These are phyloP conservation scores for Ceratocystis harringtonii DNA, from an alignment of 2,329 filamentous ascomycete species.

Conservation along the genomic window DNA sequence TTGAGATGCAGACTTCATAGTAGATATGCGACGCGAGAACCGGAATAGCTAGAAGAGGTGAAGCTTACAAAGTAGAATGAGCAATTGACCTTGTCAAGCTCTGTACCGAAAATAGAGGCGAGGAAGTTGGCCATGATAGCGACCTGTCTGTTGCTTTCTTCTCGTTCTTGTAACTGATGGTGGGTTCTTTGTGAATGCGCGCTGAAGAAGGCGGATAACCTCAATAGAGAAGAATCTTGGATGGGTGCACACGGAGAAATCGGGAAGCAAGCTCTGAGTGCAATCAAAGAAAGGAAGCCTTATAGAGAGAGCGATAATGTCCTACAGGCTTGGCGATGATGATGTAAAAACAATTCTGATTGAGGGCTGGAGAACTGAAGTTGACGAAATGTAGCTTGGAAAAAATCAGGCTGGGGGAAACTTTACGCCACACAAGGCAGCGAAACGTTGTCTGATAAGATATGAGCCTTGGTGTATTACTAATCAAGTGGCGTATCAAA, in stretches of 20 bases:
- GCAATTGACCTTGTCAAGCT: constrained; percentile 99
- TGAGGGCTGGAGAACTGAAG: constrained; percentile 7
- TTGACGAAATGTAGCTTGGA: background rate
- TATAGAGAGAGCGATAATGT: background rate
- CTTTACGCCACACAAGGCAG: constrained; percentile 14
- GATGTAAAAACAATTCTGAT: background rate
- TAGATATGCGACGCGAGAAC: background rate
- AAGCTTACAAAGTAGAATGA: constrained; percentile 63
- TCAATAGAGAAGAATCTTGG: background rate
- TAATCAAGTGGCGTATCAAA: background rate
- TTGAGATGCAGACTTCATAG: too few species aligned
- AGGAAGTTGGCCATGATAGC: constrained; percentile 84
- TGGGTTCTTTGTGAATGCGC: background rate
- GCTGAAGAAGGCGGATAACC: background rate
- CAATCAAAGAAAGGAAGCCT: background rate
- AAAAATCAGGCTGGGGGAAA: constrained; percentile 6
- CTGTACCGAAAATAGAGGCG: constrained; percentile 97
- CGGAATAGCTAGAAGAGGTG: background rate
- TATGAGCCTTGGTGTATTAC: background rate
- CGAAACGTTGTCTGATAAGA: constrained; percentile 12
- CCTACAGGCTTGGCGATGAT: background rate
- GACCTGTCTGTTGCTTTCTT: constrained; percentile 8
- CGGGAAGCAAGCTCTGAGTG: background rate
- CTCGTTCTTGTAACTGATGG: constrained; percentile 3
- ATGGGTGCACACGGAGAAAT: background rate